Percentiles rank a stretch among this genome's conserved stretches.
These are phyloP conservation scores for Borovskyia barvae DNA, from an alignment of 208 protist genomes.

Conservation along the genomic window DNA sequence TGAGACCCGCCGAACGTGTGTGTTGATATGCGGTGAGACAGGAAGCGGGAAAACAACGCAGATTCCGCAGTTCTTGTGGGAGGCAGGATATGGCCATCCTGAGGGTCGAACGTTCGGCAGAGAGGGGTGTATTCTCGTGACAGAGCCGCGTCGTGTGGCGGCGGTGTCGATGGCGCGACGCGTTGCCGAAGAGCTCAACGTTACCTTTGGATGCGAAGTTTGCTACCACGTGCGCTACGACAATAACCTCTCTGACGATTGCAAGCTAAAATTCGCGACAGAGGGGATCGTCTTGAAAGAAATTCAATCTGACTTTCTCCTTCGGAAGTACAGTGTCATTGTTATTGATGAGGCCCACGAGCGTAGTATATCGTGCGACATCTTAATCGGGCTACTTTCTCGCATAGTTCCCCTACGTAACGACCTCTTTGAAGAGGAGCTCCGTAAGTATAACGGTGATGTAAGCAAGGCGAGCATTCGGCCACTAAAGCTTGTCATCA, in stretches of 20 bases:
- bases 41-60: conserved; percentile 98
- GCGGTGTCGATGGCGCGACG: conserved; percentile 98
- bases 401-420: conserved; percentile 96
- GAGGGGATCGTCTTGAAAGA: conserved; percentile 99
- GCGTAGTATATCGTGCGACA: conserved; percentile 93
- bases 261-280: conserved; percentile 97
- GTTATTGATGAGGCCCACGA: conserved; percentile 99
- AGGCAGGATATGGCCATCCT: conserved; percentile 84
- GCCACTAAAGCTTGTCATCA: conserved; percentile 90
- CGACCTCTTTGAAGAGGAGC: conserved; percentile 80
- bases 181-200: conserved; percentile 97
- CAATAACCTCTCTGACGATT: conserved; percentile 92
- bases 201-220: conserved; percentile 87
- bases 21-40: conserved; percentile 97
- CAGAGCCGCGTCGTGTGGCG: conserved; percentile 99
- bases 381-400: conserved; percentile 98
- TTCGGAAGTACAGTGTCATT: conserved; percentile 96
- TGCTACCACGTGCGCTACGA: conserved; percentile 98
- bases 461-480: conserved; percentile 57
- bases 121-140: conserved; percentile 92
- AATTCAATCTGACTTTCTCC: conserved; percentile 94
- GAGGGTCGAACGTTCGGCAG: conserved; percentile 67
- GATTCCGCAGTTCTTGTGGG: conserved; percentile 92
- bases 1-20: conserved; percentile 59
- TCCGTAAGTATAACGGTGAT: conserved; percentile 48